Evolutionary conservation across 1,284 basidiomycete species (phyloP).

Genomic region (Cryptococcus sp.): DNA sequence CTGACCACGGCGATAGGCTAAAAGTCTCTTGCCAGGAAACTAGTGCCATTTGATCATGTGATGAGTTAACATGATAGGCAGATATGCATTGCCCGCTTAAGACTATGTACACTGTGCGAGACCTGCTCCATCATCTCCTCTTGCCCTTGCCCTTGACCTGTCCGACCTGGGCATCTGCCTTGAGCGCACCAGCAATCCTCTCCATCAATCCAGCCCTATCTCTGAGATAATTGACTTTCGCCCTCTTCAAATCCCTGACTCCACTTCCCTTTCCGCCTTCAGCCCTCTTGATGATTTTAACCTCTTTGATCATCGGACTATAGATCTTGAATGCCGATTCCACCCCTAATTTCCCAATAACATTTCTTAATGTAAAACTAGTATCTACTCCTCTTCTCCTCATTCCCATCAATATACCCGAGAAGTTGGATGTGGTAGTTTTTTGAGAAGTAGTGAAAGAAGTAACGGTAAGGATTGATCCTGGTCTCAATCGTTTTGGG

Average conservation of each 20-base stretch:
- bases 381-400: constrained; percentile 76
- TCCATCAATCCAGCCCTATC: constrained; percentile 42
- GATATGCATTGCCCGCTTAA: neutral
- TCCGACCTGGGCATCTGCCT: constrained; percentile 18
- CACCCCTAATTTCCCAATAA: constrained; percentile 80
- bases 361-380: constrained; percentile 75
- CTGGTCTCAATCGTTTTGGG: constrained; percentile 64
- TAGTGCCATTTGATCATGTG: no score
- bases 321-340: constrained; percentile 84
- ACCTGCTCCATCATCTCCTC: neutral
- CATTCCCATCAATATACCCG: constrained; percentile 76
- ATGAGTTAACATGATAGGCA: no score
- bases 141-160: constrained; percentile 1
- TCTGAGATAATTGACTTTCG: constrained; percentile 46
- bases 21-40: no score
- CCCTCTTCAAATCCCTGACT: constrained; percentile 34
- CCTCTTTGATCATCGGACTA: constrained; percentile 77
- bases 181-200: constrained; percentile 42
- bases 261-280: constrained; percentile 30
- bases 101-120: neutral
- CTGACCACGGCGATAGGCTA: no score
- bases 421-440: constrained; percentile 69
- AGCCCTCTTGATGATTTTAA: constrained; percentile 57
- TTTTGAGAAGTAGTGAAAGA: constrained; percentile 49
- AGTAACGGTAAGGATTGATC: constrained; percentile 72